Evolutionary conservation across 768 basidiomycete species (phyloP).

Genomic region (Leccinum disarticulatum): DNA sequence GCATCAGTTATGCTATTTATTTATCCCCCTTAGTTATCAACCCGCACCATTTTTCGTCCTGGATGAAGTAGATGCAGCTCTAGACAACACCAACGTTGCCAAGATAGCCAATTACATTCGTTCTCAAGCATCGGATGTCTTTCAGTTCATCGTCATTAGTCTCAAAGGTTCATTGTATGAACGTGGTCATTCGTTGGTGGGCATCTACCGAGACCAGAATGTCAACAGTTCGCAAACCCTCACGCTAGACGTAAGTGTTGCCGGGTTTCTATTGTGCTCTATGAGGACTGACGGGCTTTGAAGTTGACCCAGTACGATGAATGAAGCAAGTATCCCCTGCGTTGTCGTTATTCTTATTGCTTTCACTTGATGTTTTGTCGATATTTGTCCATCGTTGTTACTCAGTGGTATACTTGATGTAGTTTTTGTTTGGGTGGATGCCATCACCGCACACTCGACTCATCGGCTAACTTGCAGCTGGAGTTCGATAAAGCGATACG

Average conservation of each 20-base stretch:
- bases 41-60: conserved; percentile 97
- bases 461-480: not conserved
- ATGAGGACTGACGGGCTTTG: conserved; percentile 8
- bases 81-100: conserved; percentile 98
- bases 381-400: not conserved
- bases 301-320: conserved; percentile 33
- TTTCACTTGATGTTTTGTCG: conserved; percentile 12
- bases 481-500: not conserved
- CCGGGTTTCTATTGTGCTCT: not conserved
- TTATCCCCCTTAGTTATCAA: conserved; percentile 65
- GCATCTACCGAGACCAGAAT: conserved; percentile 92
- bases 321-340: conserved; percentile 9
- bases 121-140: conserved; percentile 73
- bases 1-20: not conserved
- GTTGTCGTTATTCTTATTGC: conserved; percentile 26
- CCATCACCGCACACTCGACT: not conserved
- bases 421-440: not conserved
- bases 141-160: conserved; percentile 98
- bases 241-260: conserved; percentile 75
- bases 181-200: conserved; percentile 85
- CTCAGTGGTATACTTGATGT: not conserved
- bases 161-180: conserved; percentile 93
- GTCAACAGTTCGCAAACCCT: conserved; percentile 89
- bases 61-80: conserved; percentile 97
- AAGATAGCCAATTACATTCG: conserved; percentile 94